These are phyloP conservation scores for Monotropa hypopitys DNA, from an alignment of 179 eudicot genomes.

Conservation along the genomic window DNA sequence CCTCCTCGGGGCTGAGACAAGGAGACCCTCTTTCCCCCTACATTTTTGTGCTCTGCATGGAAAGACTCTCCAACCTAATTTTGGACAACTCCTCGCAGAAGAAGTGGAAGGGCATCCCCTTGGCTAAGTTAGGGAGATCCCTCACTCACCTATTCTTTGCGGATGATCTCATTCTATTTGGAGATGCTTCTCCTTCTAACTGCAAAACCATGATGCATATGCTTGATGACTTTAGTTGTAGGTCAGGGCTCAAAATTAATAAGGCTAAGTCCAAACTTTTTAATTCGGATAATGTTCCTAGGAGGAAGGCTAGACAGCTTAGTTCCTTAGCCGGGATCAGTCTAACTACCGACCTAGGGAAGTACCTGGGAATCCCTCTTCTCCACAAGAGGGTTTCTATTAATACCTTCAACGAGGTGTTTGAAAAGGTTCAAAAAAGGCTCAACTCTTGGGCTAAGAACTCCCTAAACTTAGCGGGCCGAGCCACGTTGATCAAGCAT, in stretches of 20 bases:
- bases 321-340: too few species aligned
- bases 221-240: too few species aligned
- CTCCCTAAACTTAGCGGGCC: not conserved
- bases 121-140: not conserved
- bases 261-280: too few species aligned
- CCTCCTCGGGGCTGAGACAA: not conserved
- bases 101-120: not conserved
- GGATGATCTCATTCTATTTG: too few species aligned
- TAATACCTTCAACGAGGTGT: not conserved
- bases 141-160: too few species aligned
- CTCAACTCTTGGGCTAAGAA: not conserved
- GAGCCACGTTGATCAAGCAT: not conserved
- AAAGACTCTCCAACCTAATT: not conserved
- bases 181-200: not conserved
- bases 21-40: not conserved
- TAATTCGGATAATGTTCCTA: too few species aligned
- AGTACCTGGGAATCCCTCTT: too few species aligned
- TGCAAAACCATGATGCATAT: too few species aligned
- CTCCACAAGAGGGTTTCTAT: too few species aligned
- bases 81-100: not conserved
- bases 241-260: too few species aligned
- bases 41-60: not conserved
- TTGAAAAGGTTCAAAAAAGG: not conserved
- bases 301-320: not conserved
- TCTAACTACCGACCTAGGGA: too few species aligned